Base-by-base conservation (phyloP, 1,284 basidiomycete species). In the Amylostereum areolatum region DNA sequence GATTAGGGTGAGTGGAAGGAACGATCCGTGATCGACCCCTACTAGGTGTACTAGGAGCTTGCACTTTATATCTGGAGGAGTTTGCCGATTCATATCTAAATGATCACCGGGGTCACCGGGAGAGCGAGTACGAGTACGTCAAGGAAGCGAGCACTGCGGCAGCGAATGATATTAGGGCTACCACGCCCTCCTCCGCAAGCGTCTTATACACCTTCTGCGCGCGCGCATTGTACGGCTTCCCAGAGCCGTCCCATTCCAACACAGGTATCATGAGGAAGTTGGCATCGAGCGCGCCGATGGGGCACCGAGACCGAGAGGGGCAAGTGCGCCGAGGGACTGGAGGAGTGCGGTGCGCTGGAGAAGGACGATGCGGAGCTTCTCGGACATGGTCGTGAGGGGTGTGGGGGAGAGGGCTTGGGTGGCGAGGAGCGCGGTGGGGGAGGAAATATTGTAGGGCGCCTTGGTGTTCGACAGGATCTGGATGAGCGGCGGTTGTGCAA, bases 401-500 rank as follows among this genome's bases (percentile, higher is more conserved):
- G 69, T 61, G 0, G 81, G 73, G 0, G 87, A 82, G 33, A 70
- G 59, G 0, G 96, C 92, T 8, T 88, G 77, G 11, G 87, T 70
- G 0, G 93, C 94, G 30, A 98, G 80, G 43, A 82, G 73, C 5
- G 96, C 92, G 2, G 93, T 92, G 0, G 94, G 94, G 0, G 88
- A 81, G 10, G 94, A 96, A 57, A 99, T 86, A 67, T 97, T 97
- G 75, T 99, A 99, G 0, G 96, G 96, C 0, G 96, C 97, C 68
- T 99, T 99, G 47, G 96, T 92, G 67, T 98, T 99, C 60, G 85
- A 85, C 53, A 99, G 81, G 57, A 98, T 81, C 63, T 96, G 95
- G 44, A 97, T 86, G 18, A 98, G 72, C 0, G 90, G 83, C 0
- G 92, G 92, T 56, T 95, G 88, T 2, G 92, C 91, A 52, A 97